Conservation (phyloP, 441 rosid species). For the Caryocar brasiliense region DNA sequence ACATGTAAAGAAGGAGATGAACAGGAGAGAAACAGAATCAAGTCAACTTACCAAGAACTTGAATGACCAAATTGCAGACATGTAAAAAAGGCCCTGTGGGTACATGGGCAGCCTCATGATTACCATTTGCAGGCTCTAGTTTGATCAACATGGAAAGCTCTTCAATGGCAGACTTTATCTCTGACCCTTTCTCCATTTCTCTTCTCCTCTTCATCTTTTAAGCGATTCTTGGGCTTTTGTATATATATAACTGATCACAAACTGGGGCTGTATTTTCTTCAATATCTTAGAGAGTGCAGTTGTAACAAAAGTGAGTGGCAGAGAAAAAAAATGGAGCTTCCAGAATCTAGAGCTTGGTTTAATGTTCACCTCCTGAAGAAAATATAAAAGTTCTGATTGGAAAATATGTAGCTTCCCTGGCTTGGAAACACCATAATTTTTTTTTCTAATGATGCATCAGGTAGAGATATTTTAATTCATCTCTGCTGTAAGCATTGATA, state of each 20-base stretch:
- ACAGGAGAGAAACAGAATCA: not conserved
- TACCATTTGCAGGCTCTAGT: constrained; percentile 25
- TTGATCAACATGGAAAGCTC: constrained; percentile 50
- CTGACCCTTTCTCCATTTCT: constrained; percentile 61
- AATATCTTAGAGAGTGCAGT: not conserved
- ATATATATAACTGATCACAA: not conserved
- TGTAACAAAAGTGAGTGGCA: too few species aligned
- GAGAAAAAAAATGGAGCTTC: not conserved
- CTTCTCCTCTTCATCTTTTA: constrained; percentile 69
- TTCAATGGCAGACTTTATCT: constrained; percentile 65
- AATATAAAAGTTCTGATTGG: not conserved
- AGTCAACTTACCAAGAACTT: constrained; percentile 66
- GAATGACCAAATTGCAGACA: constrained; percentile 56
- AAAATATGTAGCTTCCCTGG: constrained; percentile 2
- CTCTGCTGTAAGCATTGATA: constrained; percentile 15
- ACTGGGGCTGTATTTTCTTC: constrained; percentile 5
- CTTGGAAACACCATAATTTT: constrained; percentile 7
- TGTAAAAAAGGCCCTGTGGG: constrained; percentile 57
- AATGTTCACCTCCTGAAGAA: not conserved
- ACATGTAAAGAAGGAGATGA: not conserved
- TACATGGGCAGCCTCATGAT: constrained; percentile 23
- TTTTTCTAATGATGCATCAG: not conserved
- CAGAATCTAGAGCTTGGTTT: not conserved
- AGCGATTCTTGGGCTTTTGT: not conserved
- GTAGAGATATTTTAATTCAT: not conserved